These are phyloP conservation scores for Pichia pseudocactophila DNA, from an alignment of 805 yeast species.

Conservation along the genomic window DNA sequence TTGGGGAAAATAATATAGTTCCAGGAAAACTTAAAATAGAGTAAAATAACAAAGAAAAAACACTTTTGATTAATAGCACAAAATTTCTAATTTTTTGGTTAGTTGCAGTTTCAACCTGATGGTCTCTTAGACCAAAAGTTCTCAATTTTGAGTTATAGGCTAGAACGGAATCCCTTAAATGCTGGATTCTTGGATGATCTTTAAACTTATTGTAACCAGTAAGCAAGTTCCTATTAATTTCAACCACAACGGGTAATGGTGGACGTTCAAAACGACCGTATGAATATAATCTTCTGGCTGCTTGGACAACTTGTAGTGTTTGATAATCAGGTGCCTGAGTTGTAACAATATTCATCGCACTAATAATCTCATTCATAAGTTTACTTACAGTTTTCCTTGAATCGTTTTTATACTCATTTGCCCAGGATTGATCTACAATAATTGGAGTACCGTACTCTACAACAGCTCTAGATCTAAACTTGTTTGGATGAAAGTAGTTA, in stretches of 20 bases:
- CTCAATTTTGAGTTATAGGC: conserved; percentile 58
- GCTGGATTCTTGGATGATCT: conserved; percentile 60
- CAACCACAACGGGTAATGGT: conserved; percentile 80
- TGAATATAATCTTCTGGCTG: conserved; percentile 82
- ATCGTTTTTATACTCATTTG: conserved; percentile 53
- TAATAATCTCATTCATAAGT: conserved; percentile 55
- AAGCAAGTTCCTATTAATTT: conserved; percentile 80
- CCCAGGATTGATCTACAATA: conserved; percentile 50
- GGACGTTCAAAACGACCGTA: conserved; percentile 34
- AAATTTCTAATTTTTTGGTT: conserved; percentile 41
- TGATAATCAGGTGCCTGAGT: conserved; percentile 83
- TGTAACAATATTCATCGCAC: conserved; percentile 71
- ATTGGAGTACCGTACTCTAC: conserved; percentile 89
- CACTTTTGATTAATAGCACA: conserved; percentile 47
- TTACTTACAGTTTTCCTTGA: conserved; percentile 63
- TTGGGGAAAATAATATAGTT: conserved; percentile 76
- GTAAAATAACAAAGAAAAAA: conserved; percentile 45
- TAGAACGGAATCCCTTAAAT: conserved; percentile 54
- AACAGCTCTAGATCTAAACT: conserved; percentile 91
- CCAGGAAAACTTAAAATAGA: conserved; percentile 76
- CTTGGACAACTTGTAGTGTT: conserved; percentile 82
- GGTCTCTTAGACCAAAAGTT: conserved; percentile 58
- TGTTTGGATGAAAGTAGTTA: conserved; percentile 94
- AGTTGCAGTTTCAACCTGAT: conserved; percentile 54
- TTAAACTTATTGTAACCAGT: conserved; percentile 71